phyloP scores from a whole-genome alignment of 2,329 filamentous ascomycete species.

The Penicillium carneum region DNA sequence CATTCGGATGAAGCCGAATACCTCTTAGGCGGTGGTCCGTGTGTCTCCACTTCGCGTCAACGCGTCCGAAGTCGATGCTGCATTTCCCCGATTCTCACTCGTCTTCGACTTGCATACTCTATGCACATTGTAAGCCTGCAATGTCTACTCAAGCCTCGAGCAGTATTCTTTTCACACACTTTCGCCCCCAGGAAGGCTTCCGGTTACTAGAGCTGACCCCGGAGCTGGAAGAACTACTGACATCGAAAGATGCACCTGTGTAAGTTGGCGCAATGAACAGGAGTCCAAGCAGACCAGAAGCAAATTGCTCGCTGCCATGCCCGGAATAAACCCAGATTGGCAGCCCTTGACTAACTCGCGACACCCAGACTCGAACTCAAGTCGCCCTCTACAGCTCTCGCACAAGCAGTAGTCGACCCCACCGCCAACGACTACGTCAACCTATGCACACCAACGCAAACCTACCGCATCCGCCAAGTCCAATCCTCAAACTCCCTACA shows the following conservation, averaged over 20 bases:
- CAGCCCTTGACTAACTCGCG: constrained; percentile 7
- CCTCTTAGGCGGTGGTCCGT: constrained; percentile 47
- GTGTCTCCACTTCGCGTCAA: constrained; percentile 28
- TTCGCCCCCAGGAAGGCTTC: constrained; percentile 60
- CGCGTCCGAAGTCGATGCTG: constrained; percentile 32
- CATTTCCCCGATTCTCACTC: background rate
- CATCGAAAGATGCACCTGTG: constrained; percentile 54
- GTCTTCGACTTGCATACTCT: background rate
- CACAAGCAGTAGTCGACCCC: constrained; percentile 40
- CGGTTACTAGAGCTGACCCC: constrained; percentile 67
- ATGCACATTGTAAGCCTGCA: background rate
- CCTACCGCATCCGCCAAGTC: constrained; percentile 68
- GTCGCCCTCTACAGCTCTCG: constrained; percentile 43
- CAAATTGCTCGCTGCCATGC: background rate
- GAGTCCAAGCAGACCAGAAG: background rate
- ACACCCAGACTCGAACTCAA: constrained; percentile 53
- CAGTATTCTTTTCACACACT: constrained; percentile 52
- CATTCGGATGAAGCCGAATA: constrained; percentile 7
- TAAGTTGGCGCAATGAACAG: constrained; percentile 31
- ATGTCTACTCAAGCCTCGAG: constrained; percentile 52
- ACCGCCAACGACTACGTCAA: constrained; percentile 57
- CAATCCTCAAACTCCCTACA: constrained; percentile 71
- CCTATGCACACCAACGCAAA: constrained; percentile 64
- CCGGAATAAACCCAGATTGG: background rate
- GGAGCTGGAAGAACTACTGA: constrained; percentile 62